phyloP scores from a whole-genome alignment of 257 asterid species.

The Solanum piurae region DNA sequence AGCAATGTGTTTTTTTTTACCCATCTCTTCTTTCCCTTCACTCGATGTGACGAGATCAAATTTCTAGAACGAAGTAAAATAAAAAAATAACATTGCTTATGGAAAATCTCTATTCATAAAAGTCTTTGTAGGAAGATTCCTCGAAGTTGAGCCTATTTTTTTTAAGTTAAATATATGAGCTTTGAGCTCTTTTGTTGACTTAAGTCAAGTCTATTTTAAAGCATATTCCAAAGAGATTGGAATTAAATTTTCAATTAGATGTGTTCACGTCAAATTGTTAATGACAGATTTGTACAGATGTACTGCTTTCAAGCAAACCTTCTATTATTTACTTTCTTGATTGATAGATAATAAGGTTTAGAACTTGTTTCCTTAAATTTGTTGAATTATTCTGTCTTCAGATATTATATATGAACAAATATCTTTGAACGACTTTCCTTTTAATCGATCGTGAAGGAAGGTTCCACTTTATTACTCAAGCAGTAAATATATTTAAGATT shows the following conservation, averaged over 20 bases:
- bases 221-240: background rate
- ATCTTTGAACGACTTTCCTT: background rate
- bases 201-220: background rate
- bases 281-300: background rate
- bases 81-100: too few relatives aligned
- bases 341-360: background rate
- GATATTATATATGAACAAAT: background rate
- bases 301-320: background rate
- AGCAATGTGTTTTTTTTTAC: background rate
- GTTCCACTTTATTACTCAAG: background rate
- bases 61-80: background rate
- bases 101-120: too few relatives aligned
- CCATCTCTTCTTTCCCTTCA: background rate
- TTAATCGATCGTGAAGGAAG: background rate
- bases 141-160: too few relatives aligned
- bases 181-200: too few relatives aligned
- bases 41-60: too few relatives aligned
- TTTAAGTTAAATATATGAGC: too few relatives aligned
- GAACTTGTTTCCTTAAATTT: background rate
- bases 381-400: background rate
- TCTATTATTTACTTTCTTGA: background rate
- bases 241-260: background rate
- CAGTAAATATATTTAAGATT: background rate
- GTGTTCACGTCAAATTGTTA: background rate
- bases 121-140: too few relatives aligned